A percentile compares a stretch with the other conserved stretches of the same genome.
phyloP scores from a whole-genome alignment of 2,329 filamentous ascomycete genomes.

The Cladosporium phlei region DNA sequence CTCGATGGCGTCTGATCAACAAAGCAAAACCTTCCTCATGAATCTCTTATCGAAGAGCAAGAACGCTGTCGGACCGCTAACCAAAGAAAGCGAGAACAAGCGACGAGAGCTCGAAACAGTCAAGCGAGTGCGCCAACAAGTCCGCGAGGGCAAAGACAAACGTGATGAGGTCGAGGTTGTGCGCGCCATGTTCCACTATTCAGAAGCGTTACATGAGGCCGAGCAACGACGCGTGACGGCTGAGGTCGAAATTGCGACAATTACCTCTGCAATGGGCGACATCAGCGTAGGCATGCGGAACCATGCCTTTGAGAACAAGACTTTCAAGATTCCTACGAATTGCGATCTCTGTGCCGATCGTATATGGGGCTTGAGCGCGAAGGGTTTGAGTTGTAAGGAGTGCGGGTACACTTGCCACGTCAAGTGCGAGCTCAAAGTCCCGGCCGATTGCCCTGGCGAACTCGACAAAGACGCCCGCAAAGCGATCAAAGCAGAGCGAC shows the following conservation, averaged over 20 bases:
- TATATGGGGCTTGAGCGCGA: slow-evolving; percentile 94
- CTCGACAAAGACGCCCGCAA: slow-evolving; percentile 92
- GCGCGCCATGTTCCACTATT: slow-evolving; percentile 72
- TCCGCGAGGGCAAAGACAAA: slow-evolving; percentile 80
- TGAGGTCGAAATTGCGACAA: slow-evolving; percentile 88
- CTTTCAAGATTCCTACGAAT: slow-evolving; percentile 98
- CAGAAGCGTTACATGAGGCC: slow-evolving; percentile 78
- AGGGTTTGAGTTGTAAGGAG: slow-evolving; percentile 92
- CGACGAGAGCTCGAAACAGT: slow-evolving; percentile 75
- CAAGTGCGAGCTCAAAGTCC: slow-evolving; percentile 99
- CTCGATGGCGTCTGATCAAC: slow-evolving; percentile 77
- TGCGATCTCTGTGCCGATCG: slow-evolving; percentile 94
- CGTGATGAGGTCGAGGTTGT: slow-evolving; percentile 85
- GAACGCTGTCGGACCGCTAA: slow-evolving; percentile 70
- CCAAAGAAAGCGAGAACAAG: slow-evolving; percentile 80
- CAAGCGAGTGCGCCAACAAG: slow-evolving; percentile 66
- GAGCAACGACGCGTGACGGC: slow-evolving; percentile 81
- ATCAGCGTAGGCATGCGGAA: slow-evolving; percentile 87
- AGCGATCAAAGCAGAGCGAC: slow-evolving; percentile 80
- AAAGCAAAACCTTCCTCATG: slow-evolving; percentile 81
- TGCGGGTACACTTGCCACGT: slow-evolving; percentile 97
- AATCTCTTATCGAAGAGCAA: slow-evolving; percentile 93
- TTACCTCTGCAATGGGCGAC: slow-evolving; percentile 86
- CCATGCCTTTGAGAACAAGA: slow-evolving; percentile 98
- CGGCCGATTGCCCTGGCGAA: slow-evolving; percentile 90